Base-by-base conservation (phyloP, 1,284 basidiomycete genomes). In the Malassezia caprae region DNA sequence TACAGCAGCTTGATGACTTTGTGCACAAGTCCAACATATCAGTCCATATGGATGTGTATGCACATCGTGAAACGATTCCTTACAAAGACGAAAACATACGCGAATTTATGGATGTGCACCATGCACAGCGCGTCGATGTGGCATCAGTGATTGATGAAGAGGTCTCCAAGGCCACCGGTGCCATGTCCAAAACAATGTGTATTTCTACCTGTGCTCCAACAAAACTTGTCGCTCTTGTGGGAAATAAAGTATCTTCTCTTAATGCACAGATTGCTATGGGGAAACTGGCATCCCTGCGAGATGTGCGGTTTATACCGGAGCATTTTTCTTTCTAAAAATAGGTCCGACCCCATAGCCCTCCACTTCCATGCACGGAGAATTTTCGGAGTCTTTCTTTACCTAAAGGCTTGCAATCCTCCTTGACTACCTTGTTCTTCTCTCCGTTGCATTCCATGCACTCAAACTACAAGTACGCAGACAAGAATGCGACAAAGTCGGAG, bases 241-340 rank as follows among this genome's bases (percentile, higher is more conserved):
- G 19, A 12, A 48, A 47, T 23, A 15, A 15, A 8, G 52, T 43
- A 8, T 19, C 52, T 21, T 8, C 5, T 4, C 15, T 31, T 4
- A 45, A 54, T 15, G 27, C 8, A 15, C 19, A 41, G 13, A 39
- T 54, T 13, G 46, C 40, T 15, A 15, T 24, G 15, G 52, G 52
- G 19, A 15, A n/a, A 0, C 11, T 28, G 13, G 52, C 46, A 0
- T 43, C 52, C 1, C 19, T 48, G 8, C 19, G 27, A 0, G 52
- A 54, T 11, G 21, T 54, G 17, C 15, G 21, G 1, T 32, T 54
- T 10, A 27, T 35, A 3, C 19, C 26, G 13, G 52, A 49, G 26
- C 21, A 15, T 13, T 47, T 39, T 35, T n/a, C n/a, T 1, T 37
- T 30, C 23, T 53, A 47, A 53, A 31, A 34, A n/a, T n/a, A n/a